Percentiles rank a stretch among this genome's conserved stretches.
phyloP scores from a whole-genome alignment of 2,329 filamentous ascomycete species.

The Cercospora beticola region DNA sequence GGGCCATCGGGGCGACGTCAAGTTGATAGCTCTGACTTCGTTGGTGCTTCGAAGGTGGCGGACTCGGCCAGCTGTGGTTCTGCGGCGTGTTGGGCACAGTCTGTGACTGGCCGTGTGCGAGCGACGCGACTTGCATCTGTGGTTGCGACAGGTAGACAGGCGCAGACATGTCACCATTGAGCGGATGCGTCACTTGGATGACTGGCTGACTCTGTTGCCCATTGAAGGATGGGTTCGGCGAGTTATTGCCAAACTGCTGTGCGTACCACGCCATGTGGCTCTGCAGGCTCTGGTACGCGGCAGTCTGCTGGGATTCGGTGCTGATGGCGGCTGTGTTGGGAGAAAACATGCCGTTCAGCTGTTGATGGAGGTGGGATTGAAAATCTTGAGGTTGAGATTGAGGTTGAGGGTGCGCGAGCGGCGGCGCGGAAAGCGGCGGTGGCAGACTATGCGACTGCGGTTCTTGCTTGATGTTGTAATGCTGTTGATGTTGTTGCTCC shows the following conservation, averaged over 20 bases:
- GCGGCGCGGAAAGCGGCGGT: conserved; percentile 57
- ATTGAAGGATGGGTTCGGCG: conserved; percentile 22
- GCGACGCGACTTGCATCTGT: conserved; percentile 31
- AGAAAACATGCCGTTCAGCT: conserved; percentile 45
- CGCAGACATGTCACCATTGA: conserved; percentile 24
- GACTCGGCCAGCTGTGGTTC: conserved; percentile 41
- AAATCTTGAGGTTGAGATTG: conserved; percentile 37
- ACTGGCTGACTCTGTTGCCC: conserved; percentile 21
- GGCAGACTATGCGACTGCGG: conserved; percentile 82
- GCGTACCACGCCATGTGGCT: conserved; percentile 36
- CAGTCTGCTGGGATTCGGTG: conserved; percentile 26
- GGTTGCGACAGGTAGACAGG: conserved; percentile 29
- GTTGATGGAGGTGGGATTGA: conserved; percentile 52
- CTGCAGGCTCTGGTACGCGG: conserved; percentile 33
- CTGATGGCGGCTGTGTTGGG: conserved; percentile 24
- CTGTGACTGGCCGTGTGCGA: conserved; percentile 39
- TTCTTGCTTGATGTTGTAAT: conserved; percentile 67
- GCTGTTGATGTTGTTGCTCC: conserved; percentile 51
- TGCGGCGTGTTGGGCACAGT: conserved; percentile 55
- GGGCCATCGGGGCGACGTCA: conserved; percentile 57
- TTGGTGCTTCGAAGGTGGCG: conserved; percentile 36
- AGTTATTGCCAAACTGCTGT: conserved; percentile 28
- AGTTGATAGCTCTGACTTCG: conserved; percentile 46
- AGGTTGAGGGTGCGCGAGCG: conserved; percentile 30
- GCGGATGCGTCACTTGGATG: conserved; percentile 26